phyloP scores from a whole-genome alignment of 805 yeast genomes.

The Starmerella apicola region DNA sequence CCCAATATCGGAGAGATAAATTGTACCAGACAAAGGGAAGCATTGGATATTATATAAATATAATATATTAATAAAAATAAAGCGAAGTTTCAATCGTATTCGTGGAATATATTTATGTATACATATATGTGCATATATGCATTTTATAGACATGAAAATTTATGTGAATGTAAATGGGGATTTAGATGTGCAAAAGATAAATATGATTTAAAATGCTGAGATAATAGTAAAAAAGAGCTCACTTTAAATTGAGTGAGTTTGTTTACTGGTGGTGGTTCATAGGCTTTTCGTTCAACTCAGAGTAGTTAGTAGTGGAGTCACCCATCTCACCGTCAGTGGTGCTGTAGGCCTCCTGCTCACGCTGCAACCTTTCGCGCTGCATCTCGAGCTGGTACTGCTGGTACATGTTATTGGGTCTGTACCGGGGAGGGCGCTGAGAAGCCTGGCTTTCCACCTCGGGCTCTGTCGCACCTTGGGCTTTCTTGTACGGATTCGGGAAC shows the following conservation, averaged over 20 bases:
- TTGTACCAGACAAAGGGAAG: too few relatives aligned
- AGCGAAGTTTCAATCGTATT: too few relatives aligned
- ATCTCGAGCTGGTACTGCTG: slow-evolving; percentile 13
- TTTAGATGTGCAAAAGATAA: too few relatives aligned
- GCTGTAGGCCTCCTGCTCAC: slow-evolving; percentile 1
- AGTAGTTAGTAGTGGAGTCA: slow-evolving; percentile 1
- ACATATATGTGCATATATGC: too few relatives aligned
- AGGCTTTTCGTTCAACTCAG: slow-evolving; percentile 1
- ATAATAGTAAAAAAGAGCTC: too few relatives aligned
- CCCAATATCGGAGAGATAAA: too few relatives aligned
- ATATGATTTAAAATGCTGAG: too few relatives aligned
- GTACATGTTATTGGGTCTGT: slow-evolving; percentile 14
- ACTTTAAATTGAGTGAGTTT: background rate
- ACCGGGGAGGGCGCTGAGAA: slow-evolving; percentile 10
- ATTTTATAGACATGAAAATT: too few relatives aligned
- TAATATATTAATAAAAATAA: too few relatives aligned
- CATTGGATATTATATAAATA: too few relatives aligned
- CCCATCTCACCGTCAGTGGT: slow-evolving; percentile 4
- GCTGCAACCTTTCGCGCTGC: background rate
- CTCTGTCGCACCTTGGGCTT: background rate
- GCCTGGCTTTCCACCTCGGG: slow-evolving; percentile 3
- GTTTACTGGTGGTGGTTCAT: background rate
- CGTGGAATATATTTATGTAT: too few relatives aligned
- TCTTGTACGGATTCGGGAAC: slow-evolving; percentile 18
- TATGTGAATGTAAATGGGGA: too few relatives aligned